phyloP scores from a whole-genome alignment of 768 basidiomycete species.

The Omphalotus guepiniiformis region DNA sequence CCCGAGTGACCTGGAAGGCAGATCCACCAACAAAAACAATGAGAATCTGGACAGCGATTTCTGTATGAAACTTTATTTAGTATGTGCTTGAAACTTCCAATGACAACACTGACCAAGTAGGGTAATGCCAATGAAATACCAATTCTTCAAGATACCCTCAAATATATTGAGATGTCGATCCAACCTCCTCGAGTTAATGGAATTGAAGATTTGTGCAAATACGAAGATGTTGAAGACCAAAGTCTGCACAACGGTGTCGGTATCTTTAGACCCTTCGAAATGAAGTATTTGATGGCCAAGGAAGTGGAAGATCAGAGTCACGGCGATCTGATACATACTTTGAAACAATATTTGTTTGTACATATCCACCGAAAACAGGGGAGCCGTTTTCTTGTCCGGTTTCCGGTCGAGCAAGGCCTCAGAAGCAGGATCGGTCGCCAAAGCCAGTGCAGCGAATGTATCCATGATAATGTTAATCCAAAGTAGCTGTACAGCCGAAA shows the following conservation, averaged over 20 bases:
- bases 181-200: constrained; percentile 84
- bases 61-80: too few relatives aligned
- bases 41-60: constrained; percentile 80
- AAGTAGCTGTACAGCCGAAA: constrained; percentile 92
- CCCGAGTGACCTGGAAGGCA: constrained; percentile 83
- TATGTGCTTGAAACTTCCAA: too few relatives aligned
- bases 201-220: constrained; percentile 96
- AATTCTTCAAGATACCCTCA: constrained; percentile 73
- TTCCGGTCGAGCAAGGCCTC: constrained; percentile 78
- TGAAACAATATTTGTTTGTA: constrained; percentile 94
- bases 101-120: constrained; percentile 66
- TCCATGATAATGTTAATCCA: constrained; percentile 99
- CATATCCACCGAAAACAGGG: constrained; percentile 91
- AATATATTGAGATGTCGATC: constrained; percentile 88
- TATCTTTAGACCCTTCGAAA: constrained; percentile 33
- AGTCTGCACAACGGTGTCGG: constrained; percentile 60
- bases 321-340: constrained; percentile 76
- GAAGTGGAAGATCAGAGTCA: constrained; percentile 91
- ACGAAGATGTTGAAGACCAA: constrained; percentile 98
- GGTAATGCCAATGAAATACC: constrained; percentile 82
- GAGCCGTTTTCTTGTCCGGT: constrained; percentile 85
- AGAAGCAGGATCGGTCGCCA: constrained; percentile 94
- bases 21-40: constrained; percentile 91
- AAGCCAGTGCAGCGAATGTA: constrained; percentile 94
- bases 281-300: constrained; percentile 69